These are phyloP conservation scores for Erythrobasidium hasegawianum DNA, from an alignment of 1,284 basidiomycete genomes.

Conservation along the genomic window DNA sequence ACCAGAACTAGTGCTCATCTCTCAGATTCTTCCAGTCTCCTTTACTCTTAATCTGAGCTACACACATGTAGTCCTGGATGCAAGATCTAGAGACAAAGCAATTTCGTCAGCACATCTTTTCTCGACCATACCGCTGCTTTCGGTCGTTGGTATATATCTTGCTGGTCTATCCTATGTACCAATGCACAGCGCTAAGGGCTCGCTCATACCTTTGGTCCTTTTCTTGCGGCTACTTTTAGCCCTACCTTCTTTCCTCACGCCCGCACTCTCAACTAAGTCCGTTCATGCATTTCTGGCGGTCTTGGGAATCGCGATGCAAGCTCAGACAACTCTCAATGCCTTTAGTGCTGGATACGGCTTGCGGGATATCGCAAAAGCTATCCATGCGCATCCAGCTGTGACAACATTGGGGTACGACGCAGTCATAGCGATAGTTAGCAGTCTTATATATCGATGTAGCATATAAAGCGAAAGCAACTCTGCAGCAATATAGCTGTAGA, in stretches of 20 bases:
- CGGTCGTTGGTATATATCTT: background rate
- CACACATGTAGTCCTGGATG: background rate
- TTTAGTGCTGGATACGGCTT: background rate
- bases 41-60: conserved; percentile 9
- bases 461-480: too few relatives aligned
- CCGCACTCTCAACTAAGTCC: background rate
- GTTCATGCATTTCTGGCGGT: background rate
- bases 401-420: background rate
- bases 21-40: conserved; percentile 25
- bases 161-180: background rate
- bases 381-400: background rate
- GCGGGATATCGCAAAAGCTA: background rate
- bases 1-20: conserved; percentile 6
- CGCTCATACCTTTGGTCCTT: background rate
- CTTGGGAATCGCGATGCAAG: background rate
- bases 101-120: background rate
- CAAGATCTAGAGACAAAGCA: background rate
- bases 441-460: background rate
- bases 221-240: background rate
- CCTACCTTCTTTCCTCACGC: background rate
- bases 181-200: background rate
- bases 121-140: background rate
- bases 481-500: too few relatives aligned
- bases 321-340: background rate
- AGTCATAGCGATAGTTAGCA: background rate